phyloP scores from a whole-genome alignment of 169 alveolate genomes.

The Babesia divergens region DNA sequence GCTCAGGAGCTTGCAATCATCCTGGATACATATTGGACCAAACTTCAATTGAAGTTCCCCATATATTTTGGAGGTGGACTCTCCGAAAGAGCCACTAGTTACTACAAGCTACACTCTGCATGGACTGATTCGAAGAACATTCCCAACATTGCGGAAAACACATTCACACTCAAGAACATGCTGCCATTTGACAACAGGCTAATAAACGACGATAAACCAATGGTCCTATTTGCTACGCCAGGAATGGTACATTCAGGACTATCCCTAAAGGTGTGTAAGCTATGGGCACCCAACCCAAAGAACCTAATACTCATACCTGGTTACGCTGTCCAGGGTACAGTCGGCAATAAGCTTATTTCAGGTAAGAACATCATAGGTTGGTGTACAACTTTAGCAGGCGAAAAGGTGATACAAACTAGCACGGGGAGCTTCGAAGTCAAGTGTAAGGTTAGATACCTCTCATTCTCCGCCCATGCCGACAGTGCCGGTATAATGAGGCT shows the following conservation, averaged over 20 bases:
- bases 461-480: conserved; percentile 98
- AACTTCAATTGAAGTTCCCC: conserved; percentile 88
- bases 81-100: conserved; percentile 95
- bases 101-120: conserved; percentile 89
- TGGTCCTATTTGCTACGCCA: conserved; percentile 98
- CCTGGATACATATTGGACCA: conserved; percentile 94
- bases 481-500: conserved; percentile 92
- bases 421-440: conserved; percentile 80
- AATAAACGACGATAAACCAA: conserved; percentile 90
- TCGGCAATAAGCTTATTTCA: conserved; percentile 91
- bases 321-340: conserved; percentile 96
- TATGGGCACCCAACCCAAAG: conserved; percentile 92
- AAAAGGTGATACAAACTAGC: conserved; percentile 46
- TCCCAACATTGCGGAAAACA: conserved; percentile 79
- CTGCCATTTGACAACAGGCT: conserved; percentile 87
- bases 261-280: conserved; percentile 91
- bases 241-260: conserved; percentile 99
- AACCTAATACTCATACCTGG: conserved; percentile 97
- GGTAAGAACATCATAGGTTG: conserved; percentile 78
- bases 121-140: conserved; percentile 91
- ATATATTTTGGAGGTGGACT: conserved; percentile 96
- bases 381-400: conserved; percentile 24
- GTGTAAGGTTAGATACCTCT: conserved; percentile 90
- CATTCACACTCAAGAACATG: conserved; percentile 90
- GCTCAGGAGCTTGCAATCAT: conserved; percentile 97